Evolutionary conservation across 2,329 filamentous ascomycete genomes (phyloP).

Genomic region (Leptographium procerum): DNA sequence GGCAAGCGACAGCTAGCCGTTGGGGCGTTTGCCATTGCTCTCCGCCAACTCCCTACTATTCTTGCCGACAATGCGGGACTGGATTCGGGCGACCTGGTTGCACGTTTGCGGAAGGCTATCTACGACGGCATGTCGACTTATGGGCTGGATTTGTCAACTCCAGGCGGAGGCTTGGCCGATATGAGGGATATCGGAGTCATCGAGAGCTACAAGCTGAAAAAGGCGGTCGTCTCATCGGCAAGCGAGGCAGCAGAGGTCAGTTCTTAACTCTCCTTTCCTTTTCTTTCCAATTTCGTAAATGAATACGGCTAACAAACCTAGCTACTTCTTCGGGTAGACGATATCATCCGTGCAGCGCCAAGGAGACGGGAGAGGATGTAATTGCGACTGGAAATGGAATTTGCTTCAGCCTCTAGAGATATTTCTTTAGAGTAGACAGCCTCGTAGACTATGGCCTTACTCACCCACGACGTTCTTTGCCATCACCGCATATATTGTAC

Average conservation of each 20-base stretch:
- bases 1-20: slow-evolving; percentile 96
- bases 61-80: slow-evolving; percentile 95
- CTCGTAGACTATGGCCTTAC: not conserved
- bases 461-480: not conserved
- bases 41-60: slow-evolving; percentile 90
- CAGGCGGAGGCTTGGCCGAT: slow-evolving; percentile 84
- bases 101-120: slow-evolving; percentile 81
- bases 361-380: slow-evolving; percentile 57
- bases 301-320: slow-evolving; percentile 21
- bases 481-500: not conserved
- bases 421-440: not conserved
- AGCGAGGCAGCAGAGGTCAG: slow-evolving; percentile 87
- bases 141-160: slow-evolving; percentile 77
- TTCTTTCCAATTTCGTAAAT: not conserved
- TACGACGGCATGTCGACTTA: slow-evolving; percentile 92
- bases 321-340: slow-evolving; percentile 87
- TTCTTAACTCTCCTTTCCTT: too few relatives aligned
- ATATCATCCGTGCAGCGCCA: slow-evolving; percentile 92
- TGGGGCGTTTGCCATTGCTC: slow-evolving; percentile 74
- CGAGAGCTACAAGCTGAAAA: slow-evolving; percentile 98
- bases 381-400: not conserved
- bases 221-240: slow-evolving; percentile 91
- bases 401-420: not conserved
- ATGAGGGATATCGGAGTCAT: slow-evolving; percentile 94
- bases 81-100: slow-evolving; percentile 88